Conservation (phyloP, 495 filamentous ascomycete species). For the Schizothecium vesticola region DNA sequence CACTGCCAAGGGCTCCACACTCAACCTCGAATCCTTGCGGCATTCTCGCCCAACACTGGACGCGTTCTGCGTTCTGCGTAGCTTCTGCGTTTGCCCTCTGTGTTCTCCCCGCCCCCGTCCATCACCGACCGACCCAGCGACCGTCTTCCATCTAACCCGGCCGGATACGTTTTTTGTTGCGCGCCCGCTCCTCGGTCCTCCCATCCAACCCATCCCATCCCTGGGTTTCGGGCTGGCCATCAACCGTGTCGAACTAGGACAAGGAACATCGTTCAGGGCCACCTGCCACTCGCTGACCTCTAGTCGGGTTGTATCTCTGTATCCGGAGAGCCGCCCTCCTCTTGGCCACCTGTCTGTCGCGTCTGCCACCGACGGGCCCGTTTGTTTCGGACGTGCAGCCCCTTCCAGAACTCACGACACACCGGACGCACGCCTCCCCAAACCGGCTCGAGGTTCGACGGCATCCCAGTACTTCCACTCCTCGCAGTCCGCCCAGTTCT, state of each 20-base stretch:
- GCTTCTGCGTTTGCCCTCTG: constrained; percentile 4
- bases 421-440: constrained; percentile 26
- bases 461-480: constrained; percentile 10
- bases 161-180: constrained; percentile 7
- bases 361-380: constrained; percentile 9
- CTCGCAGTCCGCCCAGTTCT: constrained; percentile 5
- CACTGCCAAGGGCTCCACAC: constrained; percentile 29
- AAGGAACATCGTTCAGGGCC: constrained; percentile 14
- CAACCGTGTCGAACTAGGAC: constrained; percentile 13
- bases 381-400: constrained; percentile 29
- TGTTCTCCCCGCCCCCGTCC: constrained; percentile 7
- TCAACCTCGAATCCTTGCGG: constrained; percentile 27
- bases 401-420: constrained; percentile 20
- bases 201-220: neutral
- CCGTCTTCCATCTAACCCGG: constrained; percentile 12
- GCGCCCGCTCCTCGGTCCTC: constrained; percentile 13
- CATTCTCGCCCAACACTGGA: constrained; percentile 17
- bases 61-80: constrained; percentile 4
- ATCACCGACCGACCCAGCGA: neutral
- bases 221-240: constrained; percentile 6
- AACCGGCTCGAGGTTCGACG: constrained; percentile 19
- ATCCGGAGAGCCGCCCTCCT: neutral
- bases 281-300: constrained; percentile 10
- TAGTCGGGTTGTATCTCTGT: constrained; percentile 19
- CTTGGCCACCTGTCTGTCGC: constrained; percentile 12